Base-by-base conservation (phyloP, 1,284 basidiomycete species). In the Fomitopsis pinicola region DNA sequence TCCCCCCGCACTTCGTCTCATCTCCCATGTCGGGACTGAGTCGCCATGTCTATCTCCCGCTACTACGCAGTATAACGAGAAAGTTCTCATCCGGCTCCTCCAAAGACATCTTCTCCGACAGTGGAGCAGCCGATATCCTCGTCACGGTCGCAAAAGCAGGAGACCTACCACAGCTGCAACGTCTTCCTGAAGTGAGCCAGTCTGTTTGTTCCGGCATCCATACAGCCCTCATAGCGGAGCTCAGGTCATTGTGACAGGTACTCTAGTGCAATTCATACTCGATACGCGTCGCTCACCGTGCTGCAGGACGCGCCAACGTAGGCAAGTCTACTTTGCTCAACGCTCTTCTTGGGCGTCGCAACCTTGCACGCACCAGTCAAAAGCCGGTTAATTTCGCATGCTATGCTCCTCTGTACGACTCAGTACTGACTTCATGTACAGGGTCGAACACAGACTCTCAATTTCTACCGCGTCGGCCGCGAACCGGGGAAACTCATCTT, bases 301-400 rank as follows among this genome's bases (percentile, higher is more conserved):
- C 17, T 36, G 7, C 50, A 80, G 78, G 78, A 8, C 74, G 78
- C 35, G 78, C 89, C 5, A 92, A 92, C 68, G 85, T 80, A 19
- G 89, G 90, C 28, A 92, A 92, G 70, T 91, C 89, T 0, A 82
- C 86, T 1, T 72, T 92, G 28, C 78, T 91, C 22, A 92, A 91
- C 66, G 82, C 85, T 9, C 80, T 91, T 2, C 68, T 90, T 5
- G 83, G 83, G 1, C 76, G 87, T 48, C 84, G 72, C 50, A 75
- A 78, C 57, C 73, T 92, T 26, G 72, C 89, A 15, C 78, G 80
- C 40, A 86, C 83, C 0, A 89, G 88, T 71, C 86, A 85, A 63
- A 87, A 84, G 69, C 82, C 89, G 28, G 89, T 89, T 57, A 60
- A 84, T 75, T 46, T 68, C 26, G n/a, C 26, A 46, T 26, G 14